Evolutionary conservation across 768 basidiomycete genomes (phyloP).

Genomic region (Collybiopsis confluens): DNA sequence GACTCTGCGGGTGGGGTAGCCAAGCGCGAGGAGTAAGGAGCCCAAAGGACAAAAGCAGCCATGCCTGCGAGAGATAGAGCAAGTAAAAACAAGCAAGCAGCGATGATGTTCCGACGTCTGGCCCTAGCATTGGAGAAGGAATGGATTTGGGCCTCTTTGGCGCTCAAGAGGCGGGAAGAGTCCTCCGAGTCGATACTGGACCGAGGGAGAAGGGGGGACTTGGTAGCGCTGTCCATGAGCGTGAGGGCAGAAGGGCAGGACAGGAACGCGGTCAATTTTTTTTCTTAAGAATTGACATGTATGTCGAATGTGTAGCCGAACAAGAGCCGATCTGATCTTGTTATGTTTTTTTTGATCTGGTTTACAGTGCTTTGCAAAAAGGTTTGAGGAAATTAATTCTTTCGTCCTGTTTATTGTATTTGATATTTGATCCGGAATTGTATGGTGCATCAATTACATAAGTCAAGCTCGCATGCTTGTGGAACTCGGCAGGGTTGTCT

Average conservation of each 20-base stretch:
- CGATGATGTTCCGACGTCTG: background rate
- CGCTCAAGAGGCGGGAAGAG: background rate
- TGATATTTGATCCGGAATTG: too few species aligned
- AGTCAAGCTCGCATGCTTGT: too few species aligned
- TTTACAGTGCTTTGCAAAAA: too few species aligned
- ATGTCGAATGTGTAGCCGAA: too few species aligned
- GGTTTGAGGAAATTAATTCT: too few species aligned
- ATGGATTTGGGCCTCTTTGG: background rate
- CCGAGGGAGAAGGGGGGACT: background rate
- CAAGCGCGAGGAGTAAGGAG: background rate
- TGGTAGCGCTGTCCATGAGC: slow-evolving; percentile 2
- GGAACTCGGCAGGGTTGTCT: too few species aligned
- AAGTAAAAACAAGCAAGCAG: background rate
- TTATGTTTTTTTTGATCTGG: too few species aligned
- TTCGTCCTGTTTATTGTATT: too few species aligned
- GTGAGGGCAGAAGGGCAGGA: background rate
- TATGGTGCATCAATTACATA: too few species aligned
- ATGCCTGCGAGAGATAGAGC: background rate
- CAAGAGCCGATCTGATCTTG: too few species aligned
- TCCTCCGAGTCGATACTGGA: slow-evolving; percentile 1
- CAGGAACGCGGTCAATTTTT: background rate
- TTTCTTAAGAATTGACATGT: background rate
- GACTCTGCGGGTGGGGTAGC: background rate
- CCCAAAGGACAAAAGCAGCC: slow-evolving; percentile 1
- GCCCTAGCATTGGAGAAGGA: background rate